These are phyloP conservation scores for Physcia stellaris DNA, from an alignment of 495 filamentous ascomycete species.

Conservation along the genomic window DNA sequence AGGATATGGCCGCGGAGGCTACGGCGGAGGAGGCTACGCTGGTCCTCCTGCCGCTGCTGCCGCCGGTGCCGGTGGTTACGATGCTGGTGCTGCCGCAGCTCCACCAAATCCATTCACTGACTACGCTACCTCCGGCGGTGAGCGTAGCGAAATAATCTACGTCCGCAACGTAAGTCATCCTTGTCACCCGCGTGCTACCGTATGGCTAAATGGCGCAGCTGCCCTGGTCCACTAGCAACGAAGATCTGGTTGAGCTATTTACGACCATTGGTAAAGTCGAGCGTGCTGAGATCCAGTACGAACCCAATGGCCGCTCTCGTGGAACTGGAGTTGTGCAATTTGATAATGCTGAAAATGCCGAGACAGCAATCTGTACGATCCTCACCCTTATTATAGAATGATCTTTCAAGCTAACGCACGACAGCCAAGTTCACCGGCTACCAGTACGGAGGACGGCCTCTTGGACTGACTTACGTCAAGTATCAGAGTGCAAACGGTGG, in stretches of 20 bases:
- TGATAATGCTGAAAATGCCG: slow-evolving; percentile 66
- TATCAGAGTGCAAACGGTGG: slow-evolving; percentile 55
- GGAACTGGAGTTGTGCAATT: slow-evolving; percentile 94
- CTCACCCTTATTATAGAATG: no score
- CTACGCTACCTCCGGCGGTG: slow-evolving; percentile 75
- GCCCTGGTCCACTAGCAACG: slow-evolving; percentile 97
- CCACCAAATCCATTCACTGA: slow-evolving; percentile 96
- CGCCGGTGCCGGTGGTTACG: slow-evolving; percentile 27
- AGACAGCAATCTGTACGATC: slow-evolving; percentile 71
- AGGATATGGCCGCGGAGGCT: slow-evolving; percentile 39
- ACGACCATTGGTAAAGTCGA: slow-evolving; percentile 96
- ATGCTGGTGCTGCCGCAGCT: slow-evolving; percentile 22
- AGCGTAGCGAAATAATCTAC: slow-evolving; percentile 73
- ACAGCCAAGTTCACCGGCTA: slow-evolving; percentile 91
- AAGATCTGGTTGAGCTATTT: slow-evolving; percentile 91
- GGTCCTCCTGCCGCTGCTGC: slow-evolving; percentile 23
- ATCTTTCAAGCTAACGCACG: no score
- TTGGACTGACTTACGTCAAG: slow-evolving; percentile 84
- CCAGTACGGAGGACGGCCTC: slow-evolving; percentile 88
- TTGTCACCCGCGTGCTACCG: not conserved
- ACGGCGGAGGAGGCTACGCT: slow-evolving; percentile 27
- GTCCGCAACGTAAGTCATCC: slow-evolving; percentile 79
- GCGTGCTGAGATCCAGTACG: slow-evolving; percentile 96
- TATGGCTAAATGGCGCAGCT: slow-evolving; percentile 39
- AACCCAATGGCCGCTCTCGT: slow-evolving; percentile 86